These are phyloP conservation scores for Coemansia sp. DNA, from an alignment of 192 early-diverging fungal species.

Conservation along the genomic window DNA sequence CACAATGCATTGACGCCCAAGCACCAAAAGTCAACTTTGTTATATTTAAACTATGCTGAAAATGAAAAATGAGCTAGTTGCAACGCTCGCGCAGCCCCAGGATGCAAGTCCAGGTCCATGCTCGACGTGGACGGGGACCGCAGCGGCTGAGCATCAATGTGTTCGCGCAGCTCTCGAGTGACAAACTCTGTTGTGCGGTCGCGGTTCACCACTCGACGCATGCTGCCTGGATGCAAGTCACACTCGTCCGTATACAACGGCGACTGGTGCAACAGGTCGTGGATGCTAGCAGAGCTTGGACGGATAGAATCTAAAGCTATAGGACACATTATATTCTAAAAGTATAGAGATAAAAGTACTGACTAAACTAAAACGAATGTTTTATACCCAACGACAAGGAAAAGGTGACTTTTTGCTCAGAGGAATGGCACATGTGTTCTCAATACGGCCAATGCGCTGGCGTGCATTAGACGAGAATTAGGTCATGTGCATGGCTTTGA, in stretches of 20 bases:
- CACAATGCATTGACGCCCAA: conserved; percentile 28
- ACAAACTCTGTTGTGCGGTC: neutral
- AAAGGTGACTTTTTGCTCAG: too few relatives aligned
- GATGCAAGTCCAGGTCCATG: conserved; percentile 23
- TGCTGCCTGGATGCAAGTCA: conserved; percentile 43
- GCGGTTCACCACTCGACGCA: conserved; percentile 48
- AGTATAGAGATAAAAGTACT: too few relatives aligned
- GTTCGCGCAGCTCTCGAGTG: too few relatives aligned
- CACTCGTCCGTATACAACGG: conserved; percentile 41
- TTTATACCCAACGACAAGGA: too few relatives aligned
- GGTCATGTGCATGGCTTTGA: too few relatives aligned
- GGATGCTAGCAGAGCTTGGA: neutral
- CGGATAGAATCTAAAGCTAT: conserved; percentile 16
- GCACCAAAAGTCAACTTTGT: conserved; percentile 17
- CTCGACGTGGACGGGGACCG: too few relatives aligned
- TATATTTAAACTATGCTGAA: neutral
- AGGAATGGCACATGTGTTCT: too few relatives aligned
- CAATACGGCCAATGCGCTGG: too few relatives aligned
- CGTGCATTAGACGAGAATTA: too few relatives aligned
- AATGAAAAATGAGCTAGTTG: neutral
- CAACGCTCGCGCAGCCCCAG: conserved; percentile 1
- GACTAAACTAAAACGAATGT: too few relatives aligned
- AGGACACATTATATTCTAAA: conserved; percentile 16
- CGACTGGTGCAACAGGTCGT: conserved; percentile 22
- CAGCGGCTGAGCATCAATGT: too few relatives aligned